phyloP scores from a whole-genome alignment of 345 rosid genomes.

The Cochlearia excelsa region DNA sequence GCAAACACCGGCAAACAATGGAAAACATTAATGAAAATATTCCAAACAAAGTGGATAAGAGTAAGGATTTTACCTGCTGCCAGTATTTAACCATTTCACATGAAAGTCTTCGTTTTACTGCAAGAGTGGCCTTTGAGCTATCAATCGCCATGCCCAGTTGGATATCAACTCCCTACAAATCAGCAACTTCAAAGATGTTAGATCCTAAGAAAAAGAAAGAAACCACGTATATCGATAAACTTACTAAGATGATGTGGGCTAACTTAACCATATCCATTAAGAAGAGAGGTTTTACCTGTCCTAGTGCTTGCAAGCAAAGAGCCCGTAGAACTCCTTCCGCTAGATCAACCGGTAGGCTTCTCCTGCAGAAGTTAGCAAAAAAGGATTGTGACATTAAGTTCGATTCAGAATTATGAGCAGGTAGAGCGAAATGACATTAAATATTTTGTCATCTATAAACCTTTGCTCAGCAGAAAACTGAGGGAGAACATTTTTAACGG shows the following conservation, averaged over 20 bases:
- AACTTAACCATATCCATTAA: constrained; percentile 22
- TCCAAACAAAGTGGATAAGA: background rate
- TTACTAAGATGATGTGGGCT: background rate
- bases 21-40: constrained; percentile 12
- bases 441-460: constrained; percentile 40
- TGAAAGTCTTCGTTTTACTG: constrained; percentile 97
- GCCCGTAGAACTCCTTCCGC: constrained; percentile 91
- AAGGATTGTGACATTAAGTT: constrained; percentile 5
- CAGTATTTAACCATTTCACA: constrained; percentile 99
- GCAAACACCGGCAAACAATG: constrained; percentile 24
- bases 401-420: background rate
- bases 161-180: constrained; percentile 79
- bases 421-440: constrained; percentile 9
- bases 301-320: constrained; percentile 91
- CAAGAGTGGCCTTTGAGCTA: constrained; percentile 96
- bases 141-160: constrained; percentile 99
- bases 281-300: constrained; percentile 61
- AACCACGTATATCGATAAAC: background rate
- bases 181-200: constrained; percentile 25
- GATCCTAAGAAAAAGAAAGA: constrained; percentile 9
- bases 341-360: constrained; percentile 87
- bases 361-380: constrained; percentile 46
- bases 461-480: constrained; percentile 70
- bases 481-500: constrained; percentile 85
- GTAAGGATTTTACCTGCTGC: constrained; percentile 72